phyloP scores from a whole-genome alignment of 1,284 basidiomycete genomes.

The Ustilago trichophora region DNA sequence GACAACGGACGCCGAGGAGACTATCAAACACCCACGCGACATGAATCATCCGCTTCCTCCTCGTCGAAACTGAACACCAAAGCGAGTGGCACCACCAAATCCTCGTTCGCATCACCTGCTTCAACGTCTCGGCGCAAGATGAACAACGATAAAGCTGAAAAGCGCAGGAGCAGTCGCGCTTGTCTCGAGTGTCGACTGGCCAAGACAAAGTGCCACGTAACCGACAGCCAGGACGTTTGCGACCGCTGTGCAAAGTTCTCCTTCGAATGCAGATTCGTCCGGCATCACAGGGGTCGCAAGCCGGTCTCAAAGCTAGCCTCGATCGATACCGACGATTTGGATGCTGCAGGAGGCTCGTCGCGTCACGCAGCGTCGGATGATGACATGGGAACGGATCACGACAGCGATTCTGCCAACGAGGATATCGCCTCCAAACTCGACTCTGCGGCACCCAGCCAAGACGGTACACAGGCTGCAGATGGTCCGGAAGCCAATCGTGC shows the following conservation, averaged over 20 bases:
- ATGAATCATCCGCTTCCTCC: constrained; percentile 4
- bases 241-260: constrained; percentile 42
- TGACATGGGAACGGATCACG: constrained; percentile 23
- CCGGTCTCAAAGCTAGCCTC: constrained; percentile 41
- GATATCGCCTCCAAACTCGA: constrained; percentile 2
- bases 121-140: constrained; percentile 15
- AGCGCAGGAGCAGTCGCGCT: constrained; percentile 38
- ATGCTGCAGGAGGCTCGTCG: constrained; percentile 4
- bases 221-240: constrained; percentile 29
- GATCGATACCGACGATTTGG: constrained; percentile 27
- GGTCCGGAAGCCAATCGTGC: not conserved
- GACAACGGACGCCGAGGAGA: constrained; percentile 7
- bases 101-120: constrained; percentile 1
- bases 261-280: constrained; percentile 42
- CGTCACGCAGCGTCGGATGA: constrained; percentile 17
- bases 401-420: constrained; percentile 20
- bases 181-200: constrained; percentile 44
- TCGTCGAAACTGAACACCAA: constrained; percentile 1
- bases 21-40: not conserved
- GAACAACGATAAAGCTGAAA: constrained; percentile 38
- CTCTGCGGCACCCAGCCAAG: not conserved
- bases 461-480: not conserved
- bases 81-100: constrained; percentile 1
- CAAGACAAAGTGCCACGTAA: constrained; percentile 44
- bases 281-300: constrained; percentile 40